Percentiles rank a stretch among this genome's conserved stretches.
Conservation (phyloP, 352 stramenopile genomes). For the Phytophthora constricta region DNA sequence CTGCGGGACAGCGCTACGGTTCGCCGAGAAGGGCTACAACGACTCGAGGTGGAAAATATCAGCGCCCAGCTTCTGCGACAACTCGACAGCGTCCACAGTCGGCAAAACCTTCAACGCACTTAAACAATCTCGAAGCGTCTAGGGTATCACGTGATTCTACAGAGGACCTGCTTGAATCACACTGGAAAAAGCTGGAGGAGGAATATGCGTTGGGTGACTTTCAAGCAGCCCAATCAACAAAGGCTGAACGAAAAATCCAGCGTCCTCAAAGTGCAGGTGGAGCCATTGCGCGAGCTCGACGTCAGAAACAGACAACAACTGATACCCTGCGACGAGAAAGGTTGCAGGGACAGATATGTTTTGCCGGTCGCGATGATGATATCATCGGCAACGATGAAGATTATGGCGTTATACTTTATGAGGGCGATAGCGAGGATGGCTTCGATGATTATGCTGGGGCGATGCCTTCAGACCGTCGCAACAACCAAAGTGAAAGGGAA, state of each 20-base stretch:
- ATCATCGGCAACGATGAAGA: slow-evolving; percentile 49
- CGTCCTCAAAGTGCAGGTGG: slow-evolving; percentile 52
- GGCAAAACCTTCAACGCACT: slow-evolving; percentile 26
- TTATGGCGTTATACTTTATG: slow-evolving; percentile 51
- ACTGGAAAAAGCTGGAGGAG: slow-evolving; percentile 52
- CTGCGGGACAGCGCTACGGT: slow-evolving; percentile 44
- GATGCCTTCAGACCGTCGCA: slow-evolving; percentile 12
- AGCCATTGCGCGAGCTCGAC: slow-evolving; percentile 8
- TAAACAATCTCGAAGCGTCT: slow-evolving; percentile 1
- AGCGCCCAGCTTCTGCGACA: slow-evolving; percentile 28
- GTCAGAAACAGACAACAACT: slow-evolving; percentile 2
- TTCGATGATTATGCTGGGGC: slow-evolving; percentile 26
- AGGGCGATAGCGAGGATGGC: slow-evolving; percentile 43
- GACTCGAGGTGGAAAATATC: slow-evolving; percentile 7
- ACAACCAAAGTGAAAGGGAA: slow-evolving; percentile 16
- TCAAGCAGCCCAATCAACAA: slow-evolving; percentile 2
- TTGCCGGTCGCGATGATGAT: slow-evolving; percentile 33
- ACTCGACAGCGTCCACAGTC: slow-evolving; percentile 40
- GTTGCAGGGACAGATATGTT: slow-evolving; percentile 28
- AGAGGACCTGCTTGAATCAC: slow-evolving; percentile 38
- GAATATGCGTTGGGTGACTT: slow-evolving; percentile 37
- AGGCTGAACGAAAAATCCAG: slow-evolving; percentile 17
- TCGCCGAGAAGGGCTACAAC: slow-evolving; percentile 20
- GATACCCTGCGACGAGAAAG: slow-evolving; percentile 15
- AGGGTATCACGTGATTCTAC: not conserved